These are phyloP conservation scores for Tetrapisispora pingtungensis DNA, from an alignment of 805 yeast species.

Conservation along the genomic window DNA sequence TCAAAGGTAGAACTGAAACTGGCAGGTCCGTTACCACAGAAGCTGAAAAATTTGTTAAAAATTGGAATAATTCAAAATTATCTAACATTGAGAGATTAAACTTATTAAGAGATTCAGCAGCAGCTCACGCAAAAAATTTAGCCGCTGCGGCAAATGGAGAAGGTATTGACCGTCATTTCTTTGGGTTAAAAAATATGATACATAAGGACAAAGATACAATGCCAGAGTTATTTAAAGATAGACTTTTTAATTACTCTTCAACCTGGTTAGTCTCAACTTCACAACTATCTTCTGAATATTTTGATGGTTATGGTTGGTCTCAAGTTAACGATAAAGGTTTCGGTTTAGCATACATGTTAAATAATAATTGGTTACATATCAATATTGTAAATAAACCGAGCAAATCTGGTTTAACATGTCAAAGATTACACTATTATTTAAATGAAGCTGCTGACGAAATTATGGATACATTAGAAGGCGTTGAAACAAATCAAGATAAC, in stretches of 20 bases:
- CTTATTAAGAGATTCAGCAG: conserved; percentile 62
- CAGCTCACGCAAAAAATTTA: conserved; percentile 65
- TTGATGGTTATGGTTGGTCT: conserved; percentile 92
- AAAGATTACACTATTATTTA: conserved; percentile 53
- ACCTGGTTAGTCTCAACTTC: conserved; percentile 87
- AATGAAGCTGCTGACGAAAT: conserved; percentile 75
- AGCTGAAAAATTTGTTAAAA: conserved; percentile 57
- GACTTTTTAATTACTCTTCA: conserved; percentile 62
- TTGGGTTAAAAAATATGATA: conserved; percentile 73
- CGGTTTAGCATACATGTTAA: conserved; percentile 90
- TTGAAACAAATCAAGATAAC: background rate
- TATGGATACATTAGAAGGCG: conserved; percentile 43
- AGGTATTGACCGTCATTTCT: conserved; percentile 90
- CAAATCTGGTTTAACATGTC: conserved; percentile 16
- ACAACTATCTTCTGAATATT: conserved; percentile 73
- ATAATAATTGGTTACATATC: conserved; percentile 73
- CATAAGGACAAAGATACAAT: conserved; percentile 41
- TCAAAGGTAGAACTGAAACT: conserved; percentile 89
- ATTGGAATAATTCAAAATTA: conserved; percentile 49
- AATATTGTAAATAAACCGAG: conserved; percentile 61
- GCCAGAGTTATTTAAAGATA: conserved; percentile 66
- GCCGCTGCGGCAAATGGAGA: conserved; percentile 70
- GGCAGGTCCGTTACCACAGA: conserved; percentile 75
- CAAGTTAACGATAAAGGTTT: conserved; percentile 91
- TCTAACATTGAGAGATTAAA: conserved; percentile 47